Evolutionary conservation across 1,284 basidiomycete species (phyloP).

Genomic region (Trichosporon ovoides): DNA sequence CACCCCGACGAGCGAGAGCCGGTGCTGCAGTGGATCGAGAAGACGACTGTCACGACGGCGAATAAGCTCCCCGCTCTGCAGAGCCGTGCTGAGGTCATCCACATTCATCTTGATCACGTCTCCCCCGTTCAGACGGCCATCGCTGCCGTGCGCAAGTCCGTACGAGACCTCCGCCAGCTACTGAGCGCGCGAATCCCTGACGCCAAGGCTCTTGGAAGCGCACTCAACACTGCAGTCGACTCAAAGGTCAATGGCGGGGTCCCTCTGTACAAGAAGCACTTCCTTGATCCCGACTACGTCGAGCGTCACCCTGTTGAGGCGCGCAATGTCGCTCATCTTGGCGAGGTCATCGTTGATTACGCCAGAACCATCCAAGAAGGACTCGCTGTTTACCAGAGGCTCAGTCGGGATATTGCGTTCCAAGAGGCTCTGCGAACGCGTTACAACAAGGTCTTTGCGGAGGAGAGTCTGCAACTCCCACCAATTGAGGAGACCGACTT

Average conservation of each 20-base stretch:
- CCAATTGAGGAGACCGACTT: conserved; percentile 17
- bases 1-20: conserved; percentile 53
- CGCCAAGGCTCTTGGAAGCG: conserved; percentile 81
- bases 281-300: conserved; percentile 68
- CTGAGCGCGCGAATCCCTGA: conserved; percentile 41
- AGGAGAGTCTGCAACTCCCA: conserved; percentile 60
- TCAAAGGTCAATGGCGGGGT: conserved; percentile 72
- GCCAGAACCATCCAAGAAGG: conserved; percentile 77
- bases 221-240: conserved; percentile 80
- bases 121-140: conserved; percentile 82
- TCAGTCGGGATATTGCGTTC: conserved; percentile 82
- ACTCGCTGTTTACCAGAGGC: conserved; percentile 67
- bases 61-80: conserved; percentile 89
- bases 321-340: conserved; percentile 65
- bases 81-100: conserved; percentile 81
- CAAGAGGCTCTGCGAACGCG: conserved; percentile 79
- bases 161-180: conserved; percentile 24
- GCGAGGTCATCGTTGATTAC: conserved; percentile 72
- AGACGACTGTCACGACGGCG: conserved; percentile 74
- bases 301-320: conserved; percentile 64
- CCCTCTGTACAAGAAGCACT: conserved; percentile 58
- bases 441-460: conserved; percentile 82
- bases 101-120: conserved; percentile 67
- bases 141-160: conserved; percentile 60
- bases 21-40: conserved; percentile 75